Conservation (phyloP, 768 basidiomycete species). For the Boletus huronensis region DNA sequence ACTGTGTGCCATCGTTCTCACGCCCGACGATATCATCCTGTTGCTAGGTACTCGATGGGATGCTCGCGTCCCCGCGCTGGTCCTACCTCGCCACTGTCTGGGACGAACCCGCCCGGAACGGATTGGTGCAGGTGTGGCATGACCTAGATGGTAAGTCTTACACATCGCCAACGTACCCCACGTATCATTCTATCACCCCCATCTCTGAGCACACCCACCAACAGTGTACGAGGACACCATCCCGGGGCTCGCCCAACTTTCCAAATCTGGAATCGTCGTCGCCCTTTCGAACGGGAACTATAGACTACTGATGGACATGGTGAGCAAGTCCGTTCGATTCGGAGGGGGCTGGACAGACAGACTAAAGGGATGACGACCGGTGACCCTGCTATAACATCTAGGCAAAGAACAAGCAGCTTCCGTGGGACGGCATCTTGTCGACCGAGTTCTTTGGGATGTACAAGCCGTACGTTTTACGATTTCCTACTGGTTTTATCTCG, state of each 20-base stretch:
- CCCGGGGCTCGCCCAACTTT: constrained; percentile 47
- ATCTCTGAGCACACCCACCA: constrained; percentile 30
- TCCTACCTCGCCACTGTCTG: constrained; percentile 42
- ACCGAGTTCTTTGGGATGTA: constrained; percentile 57
- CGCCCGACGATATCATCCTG: too few relatives aligned
- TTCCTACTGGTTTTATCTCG: not conserved
- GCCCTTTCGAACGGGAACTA: constrained; percentile 66
- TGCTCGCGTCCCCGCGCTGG: constrained; percentile 53
- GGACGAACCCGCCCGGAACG: constrained; percentile 40
- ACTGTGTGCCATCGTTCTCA: not conserved
- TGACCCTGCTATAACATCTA: constrained; percentile 16
- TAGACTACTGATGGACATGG: constrained; percentile 59
- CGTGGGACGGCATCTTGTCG: constrained; percentile 64
- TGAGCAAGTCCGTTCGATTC: constrained; percentile 14
- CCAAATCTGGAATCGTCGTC: constrained; percentile 47
- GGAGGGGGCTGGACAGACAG: too few relatives aligned
- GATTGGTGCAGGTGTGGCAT: constrained; percentile 58
- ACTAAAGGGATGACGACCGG: not conserved
- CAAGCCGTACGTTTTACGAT: constrained; percentile 63
- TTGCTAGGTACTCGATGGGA: constrained; percentile 51
- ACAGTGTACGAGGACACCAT: constrained; percentile 57
- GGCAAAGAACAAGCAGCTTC: constrained; percentile 60
- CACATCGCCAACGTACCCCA: not conserved
- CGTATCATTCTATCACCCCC: too few relatives aligned
- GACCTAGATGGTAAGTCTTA: constrained; percentile 44